Conservation (phyloP, 139 green algal genomes). For the Picochlorum costavermella region DNA sequence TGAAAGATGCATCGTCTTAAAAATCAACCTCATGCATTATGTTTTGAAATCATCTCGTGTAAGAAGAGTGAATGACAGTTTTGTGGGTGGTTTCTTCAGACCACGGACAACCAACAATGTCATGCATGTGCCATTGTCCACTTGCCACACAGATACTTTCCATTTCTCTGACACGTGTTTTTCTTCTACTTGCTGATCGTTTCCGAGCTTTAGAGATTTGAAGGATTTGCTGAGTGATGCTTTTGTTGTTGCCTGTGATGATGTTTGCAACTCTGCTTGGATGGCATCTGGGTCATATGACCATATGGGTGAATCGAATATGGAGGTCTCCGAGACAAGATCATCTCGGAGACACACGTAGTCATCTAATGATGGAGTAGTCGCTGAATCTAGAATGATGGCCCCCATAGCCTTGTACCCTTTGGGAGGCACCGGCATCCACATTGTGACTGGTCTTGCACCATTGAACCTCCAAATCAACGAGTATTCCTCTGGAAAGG, state of each 20-base stretch:
- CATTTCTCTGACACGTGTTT: constrained; percentile 54
- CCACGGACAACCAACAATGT: constrained; percentile 44
- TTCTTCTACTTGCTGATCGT: background rate
- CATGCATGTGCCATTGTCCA: constrained; percentile 46
- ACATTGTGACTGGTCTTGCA: constrained; percentile 54
- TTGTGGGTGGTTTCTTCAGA: constrained; percentile 8
- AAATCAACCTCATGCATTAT: background rate
- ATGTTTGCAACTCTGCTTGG: background rate
- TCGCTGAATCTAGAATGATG: constrained; percentile 53
- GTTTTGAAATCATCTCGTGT: background rate
- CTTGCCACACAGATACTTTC: constrained; percentile 60
- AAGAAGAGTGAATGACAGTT: background rate
- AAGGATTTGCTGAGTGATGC: background rate
- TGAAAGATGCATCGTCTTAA: constrained; percentile 38
- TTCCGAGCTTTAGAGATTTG: background rate
- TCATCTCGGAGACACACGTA: constrained; percentile 39
- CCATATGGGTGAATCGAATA: constrained; percentile 62
- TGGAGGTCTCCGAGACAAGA: constrained; percentile 15
- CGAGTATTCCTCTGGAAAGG: constrained; percentile 40
- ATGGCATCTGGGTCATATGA: constrained; percentile 24
- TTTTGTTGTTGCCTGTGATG: background rate
- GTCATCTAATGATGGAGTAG: constrained; percentile 57
- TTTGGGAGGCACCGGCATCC: constrained; percentile 56
- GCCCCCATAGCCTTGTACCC: constrained; percentile 62
- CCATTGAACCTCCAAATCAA: constrained; percentile 69